Percentiles rank a stretch among this genome's conserved stretches.
These are phyloP conservation scores for Coemansia pectinata DNA, from an alignment of 192 early-diverging fungal species.

Conservation along the genomic window DNA sequence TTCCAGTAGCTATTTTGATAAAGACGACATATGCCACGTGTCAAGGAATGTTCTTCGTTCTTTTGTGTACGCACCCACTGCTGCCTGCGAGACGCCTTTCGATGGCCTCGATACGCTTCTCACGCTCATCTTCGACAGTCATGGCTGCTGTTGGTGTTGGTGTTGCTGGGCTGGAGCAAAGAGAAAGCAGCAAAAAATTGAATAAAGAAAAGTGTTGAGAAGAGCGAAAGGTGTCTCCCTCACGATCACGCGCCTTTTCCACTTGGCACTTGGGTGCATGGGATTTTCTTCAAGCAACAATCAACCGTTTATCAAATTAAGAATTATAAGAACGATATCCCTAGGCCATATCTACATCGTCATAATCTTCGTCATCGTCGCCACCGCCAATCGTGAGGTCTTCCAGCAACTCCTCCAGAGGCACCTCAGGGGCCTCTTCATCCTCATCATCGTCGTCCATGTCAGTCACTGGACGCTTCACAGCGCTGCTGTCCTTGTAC, in stretches of 20 bases:
- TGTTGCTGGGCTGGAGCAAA: not conserved
- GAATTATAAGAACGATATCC: not conserved
- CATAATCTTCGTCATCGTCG: slow-evolving; percentile 40
- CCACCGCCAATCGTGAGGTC: slow-evolving; percentile 78
- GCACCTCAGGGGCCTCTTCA: slow-evolving; percentile 88
- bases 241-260: not conserved
- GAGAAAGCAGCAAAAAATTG: not conserved
- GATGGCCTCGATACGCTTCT: slow-evolving; percentile 25
- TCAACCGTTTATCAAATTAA: not conserved
- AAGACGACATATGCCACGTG: not conserved
- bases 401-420: slow-evolving; percentile 90
- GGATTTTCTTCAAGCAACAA: not conserved
- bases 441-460: slow-evolving; percentile 51
- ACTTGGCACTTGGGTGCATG: not conserved
- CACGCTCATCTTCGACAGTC: slow-evolving; percentile 23
- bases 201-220: not conserved
- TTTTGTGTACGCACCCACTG: slow-evolving; percentile 7
- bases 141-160: not conserved
- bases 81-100: slow-evolving; percentile 22
- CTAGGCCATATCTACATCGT: slow-evolving; percentile 31
- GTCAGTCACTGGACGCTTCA: slow-evolving; percentile 17
- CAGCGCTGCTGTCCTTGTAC: slow-evolving; percentile 64
- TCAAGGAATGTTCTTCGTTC: not conserved
- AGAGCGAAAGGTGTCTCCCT: not conserved
- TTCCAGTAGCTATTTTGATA: not conserved